These are phyloP conservation scores for Phragmites australis DNA, from an alignment of 176 grass and related monocot genomes.

Conservation along the genomic window DNA sequence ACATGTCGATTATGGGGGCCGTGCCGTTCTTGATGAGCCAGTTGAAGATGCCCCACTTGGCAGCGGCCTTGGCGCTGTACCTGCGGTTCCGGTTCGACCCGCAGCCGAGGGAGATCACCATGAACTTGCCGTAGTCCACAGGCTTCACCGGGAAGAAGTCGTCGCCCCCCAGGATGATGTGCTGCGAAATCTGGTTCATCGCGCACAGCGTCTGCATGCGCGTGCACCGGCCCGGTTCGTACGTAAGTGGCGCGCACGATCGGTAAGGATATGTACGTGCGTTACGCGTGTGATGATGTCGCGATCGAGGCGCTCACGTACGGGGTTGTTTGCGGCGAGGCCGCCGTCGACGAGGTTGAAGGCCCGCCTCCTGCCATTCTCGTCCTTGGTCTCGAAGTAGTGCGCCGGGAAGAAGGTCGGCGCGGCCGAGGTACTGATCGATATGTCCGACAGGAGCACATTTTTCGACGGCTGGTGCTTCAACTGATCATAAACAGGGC, in stretches of 20 bases:
- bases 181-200: conserved; percentile 51
- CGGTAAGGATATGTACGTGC: not conserved
- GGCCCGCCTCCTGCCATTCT: not conserved
- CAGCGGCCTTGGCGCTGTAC: conserved; percentile 49
- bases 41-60: conserved; percentile 69
- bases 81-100: conserved; percentile 41
- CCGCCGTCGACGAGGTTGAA: conserved; percentile 79
- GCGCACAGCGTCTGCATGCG: conserved; percentile 51
- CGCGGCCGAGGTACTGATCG: conserved; percentile 69
- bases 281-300: not conserved
- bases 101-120: conserved; percentile 74
- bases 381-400: conserved; percentile 53
- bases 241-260: not conserved
- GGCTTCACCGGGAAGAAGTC: conserved; percentile 55
- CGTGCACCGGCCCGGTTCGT: not conserved
- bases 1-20: conserved; percentile 65
- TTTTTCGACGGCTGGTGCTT: conserved; percentile 45
- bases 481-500: conserved; percentile 33
- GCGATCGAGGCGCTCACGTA: conserved; percentile 40
- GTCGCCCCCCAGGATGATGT: conserved; percentile 40
- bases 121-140: conserved; percentile 57
- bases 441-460: conserved; percentile 59
- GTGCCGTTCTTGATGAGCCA: conserved; percentile 60
- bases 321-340: conserved; percentile 76
- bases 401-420: conserved; percentile 76